Evolutionary conservation across 306 rosid genomes (phyloP).

Genomic region (Dalbergia cochinchinensis): DNA sequence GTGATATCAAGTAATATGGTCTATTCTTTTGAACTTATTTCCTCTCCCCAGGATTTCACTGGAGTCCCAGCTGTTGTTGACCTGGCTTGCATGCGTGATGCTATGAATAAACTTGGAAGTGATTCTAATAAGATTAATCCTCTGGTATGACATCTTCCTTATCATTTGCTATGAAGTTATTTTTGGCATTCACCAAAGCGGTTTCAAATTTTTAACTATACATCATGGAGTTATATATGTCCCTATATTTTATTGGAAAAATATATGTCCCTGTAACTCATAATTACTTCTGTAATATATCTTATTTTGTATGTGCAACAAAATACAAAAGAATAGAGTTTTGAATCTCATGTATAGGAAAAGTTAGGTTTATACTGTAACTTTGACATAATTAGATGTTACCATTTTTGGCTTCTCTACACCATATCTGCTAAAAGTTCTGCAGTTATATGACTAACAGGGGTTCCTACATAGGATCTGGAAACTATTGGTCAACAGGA

Average conservation of each 20-base stretch:
- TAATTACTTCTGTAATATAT: slow-evolving; percentile 16
- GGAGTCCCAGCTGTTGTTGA: slow-evolving; percentile 97
- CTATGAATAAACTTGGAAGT: slow-evolving; percentile 93
- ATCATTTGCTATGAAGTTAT: slow-evolving; percentile 21
- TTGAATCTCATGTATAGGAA: background rate
- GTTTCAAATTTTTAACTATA: slow-evolving; percentile 21
- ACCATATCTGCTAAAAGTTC: background rate
- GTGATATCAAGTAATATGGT: slow-evolving; percentile 17
- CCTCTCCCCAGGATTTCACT: slow-evolving; percentile 75
- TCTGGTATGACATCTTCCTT: slow-evolving; percentile 61
- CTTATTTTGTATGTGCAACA: background rate
- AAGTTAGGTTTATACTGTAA: slow-evolving; percentile 5
- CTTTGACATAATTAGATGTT: slow-evolving; percentile 13
- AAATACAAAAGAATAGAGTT: background rate
- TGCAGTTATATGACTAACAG: background rate
- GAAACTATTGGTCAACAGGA: slow-evolving; percentile 23
- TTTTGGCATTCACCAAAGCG: slow-evolving; percentile 1
- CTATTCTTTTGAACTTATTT: slow-evolving; percentile 29
- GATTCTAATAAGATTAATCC: slow-evolving; percentile 94
- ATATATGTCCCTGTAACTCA: background rate
- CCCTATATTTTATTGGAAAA: background rate
- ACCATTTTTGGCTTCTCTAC: slow-evolving; percentile 11
- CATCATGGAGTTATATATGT: background rate
- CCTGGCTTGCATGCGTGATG: slow-evolving; percentile 96
- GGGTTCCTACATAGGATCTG: background rate